Percentiles rank a stretch among this genome's conserved stretches.
phyloP scores from a whole-genome alignment of 257 asterid species.

The Jaltomata sinuosa region DNA sequence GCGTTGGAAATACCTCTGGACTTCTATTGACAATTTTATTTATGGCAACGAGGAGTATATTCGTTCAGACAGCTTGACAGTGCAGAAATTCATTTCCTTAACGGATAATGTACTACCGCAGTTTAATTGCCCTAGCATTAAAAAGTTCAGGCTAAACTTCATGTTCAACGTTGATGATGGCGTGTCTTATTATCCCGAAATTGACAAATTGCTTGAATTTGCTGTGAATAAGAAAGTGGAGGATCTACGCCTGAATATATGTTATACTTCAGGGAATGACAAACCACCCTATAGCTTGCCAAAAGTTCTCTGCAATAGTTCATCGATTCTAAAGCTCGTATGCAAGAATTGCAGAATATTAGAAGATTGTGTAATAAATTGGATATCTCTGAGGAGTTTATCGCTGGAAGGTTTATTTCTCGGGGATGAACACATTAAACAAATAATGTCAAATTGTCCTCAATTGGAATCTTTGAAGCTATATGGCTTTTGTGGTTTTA shows the following conservation, averaged over 20 bases:
- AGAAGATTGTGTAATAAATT: not conserved
- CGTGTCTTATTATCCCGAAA: not conserved
- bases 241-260: not conserved
- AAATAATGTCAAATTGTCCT: not conserved
- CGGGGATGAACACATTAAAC: not conserved
- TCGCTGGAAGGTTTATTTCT: not conserved
- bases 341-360: not conserved
- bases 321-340: not conserved
- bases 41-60: not conserved
- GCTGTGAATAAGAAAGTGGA: not conserved
- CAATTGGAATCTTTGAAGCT: not conserved
- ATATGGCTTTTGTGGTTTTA: not conserved
- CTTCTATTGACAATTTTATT: not conserved
- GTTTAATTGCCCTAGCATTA: not conserved
- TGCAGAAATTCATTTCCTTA: not conserved
- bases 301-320: not conserved
- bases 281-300: not conserved
- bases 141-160: not conserved
- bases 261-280: not conserved
- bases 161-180: not conserved
- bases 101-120: not conserved
- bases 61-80: not conserved
- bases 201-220: not conserved
- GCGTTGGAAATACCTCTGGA: not conserved
- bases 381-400: not conserved